phyloP scores from a whole-genome alignment of 176 grass and related monocot genomes.

The Cocos nucifera region DNA sequence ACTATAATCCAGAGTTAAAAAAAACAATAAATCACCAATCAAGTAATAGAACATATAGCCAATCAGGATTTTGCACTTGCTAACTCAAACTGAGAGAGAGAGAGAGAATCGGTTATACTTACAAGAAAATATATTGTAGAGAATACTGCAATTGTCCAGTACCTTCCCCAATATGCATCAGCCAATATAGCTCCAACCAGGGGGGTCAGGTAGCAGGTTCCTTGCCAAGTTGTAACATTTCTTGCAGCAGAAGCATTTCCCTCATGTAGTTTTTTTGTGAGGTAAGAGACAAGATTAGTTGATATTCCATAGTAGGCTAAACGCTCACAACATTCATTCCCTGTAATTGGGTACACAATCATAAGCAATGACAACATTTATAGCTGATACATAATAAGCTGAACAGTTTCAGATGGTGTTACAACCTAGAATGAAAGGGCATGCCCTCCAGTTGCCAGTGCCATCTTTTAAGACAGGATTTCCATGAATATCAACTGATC shows the following conservation, averaged over 20 bases:
- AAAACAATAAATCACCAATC: too few relatives aligned
- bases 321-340: constrained; percentile 81
- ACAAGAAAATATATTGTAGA: constrained; percentile 82
- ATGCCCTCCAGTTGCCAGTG: constrained; percentile 86
- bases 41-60: too few relatives aligned
- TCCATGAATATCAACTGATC: constrained; percentile 61
- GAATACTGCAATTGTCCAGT: constrained; percentile 77
- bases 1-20: too few relatives aligned
- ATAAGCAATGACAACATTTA: neutral
- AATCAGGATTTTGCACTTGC: too few relatives aligned
- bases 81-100: neutral
- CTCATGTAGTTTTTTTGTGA: constrained; percentile 73
- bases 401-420: neutral
- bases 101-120: constrained; percentile 26
- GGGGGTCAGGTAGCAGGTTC: constrained; percentile 76
- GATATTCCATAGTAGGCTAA: constrained; percentile 81
- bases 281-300: constrained; percentile 76
- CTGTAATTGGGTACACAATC: constrained; percentile 23
- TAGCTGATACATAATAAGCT: constrained; percentile 4
- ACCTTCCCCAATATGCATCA: constrained; percentile 87
- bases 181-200: constrained; percentile 79
- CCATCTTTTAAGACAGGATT: constrained; percentile 58
- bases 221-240: constrained; percentile 71
- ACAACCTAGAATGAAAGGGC: constrained; percentile 82
- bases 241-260: constrained; percentile 78